Evolutionary conservation across 768 basidiomycete genomes (phyloP).

Genomic region (Chalciporus chontae): DNA sequence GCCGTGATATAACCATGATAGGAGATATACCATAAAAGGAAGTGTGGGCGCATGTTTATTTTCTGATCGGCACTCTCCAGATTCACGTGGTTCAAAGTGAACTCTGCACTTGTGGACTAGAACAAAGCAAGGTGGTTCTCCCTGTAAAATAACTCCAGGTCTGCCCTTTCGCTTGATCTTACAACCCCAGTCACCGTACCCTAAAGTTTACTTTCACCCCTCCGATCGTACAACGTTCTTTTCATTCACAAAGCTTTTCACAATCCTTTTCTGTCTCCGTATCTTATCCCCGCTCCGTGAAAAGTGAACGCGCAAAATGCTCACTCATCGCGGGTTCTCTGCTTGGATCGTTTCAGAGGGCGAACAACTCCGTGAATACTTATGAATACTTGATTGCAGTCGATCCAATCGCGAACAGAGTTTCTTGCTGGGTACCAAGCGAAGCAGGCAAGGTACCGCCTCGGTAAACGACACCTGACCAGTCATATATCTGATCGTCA

Average conservation of each 20-base stretch:
- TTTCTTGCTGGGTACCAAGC: conserved; percentile 70
- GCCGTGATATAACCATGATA: background rate
- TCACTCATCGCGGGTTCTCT: conserved; percentile 58
- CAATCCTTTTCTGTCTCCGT: conserved; percentile 2
- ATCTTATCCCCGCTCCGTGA: conserved; percentile 7
- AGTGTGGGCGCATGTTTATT: conserved; percentile 19
- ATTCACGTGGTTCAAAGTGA: conserved; percentile 11
- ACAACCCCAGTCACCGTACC: background rate
- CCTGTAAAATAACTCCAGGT: conserved; percentile 7
- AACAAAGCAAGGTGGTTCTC: conserved; percentile 8
- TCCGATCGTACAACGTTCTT: conserved; percentile 2
- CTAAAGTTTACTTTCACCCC: background rate
- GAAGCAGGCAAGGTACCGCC: conserved; percentile 50
- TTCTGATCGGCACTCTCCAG: background rate
- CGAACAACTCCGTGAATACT: conserved; percentile 48
- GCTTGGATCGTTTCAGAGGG: conserved; percentile 64
- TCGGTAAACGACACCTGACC: background rate
- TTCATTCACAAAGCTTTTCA: conserved; percentile 2
- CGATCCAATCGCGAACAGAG: conserved; percentile 40
- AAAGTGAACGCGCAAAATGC: conserved; percentile 31
- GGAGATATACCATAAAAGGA: conserved; percentile 1
- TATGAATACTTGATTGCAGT: conserved; percentile 57
- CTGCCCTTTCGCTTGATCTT: background rate
- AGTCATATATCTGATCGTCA: conserved; percentile 2
- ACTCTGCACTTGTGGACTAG: background rate